These are phyloP conservation scores for Leccinum subrobustum DNA, from an alignment of 1,284 basidiomycete genomes.

Conservation along the genomic window DNA sequence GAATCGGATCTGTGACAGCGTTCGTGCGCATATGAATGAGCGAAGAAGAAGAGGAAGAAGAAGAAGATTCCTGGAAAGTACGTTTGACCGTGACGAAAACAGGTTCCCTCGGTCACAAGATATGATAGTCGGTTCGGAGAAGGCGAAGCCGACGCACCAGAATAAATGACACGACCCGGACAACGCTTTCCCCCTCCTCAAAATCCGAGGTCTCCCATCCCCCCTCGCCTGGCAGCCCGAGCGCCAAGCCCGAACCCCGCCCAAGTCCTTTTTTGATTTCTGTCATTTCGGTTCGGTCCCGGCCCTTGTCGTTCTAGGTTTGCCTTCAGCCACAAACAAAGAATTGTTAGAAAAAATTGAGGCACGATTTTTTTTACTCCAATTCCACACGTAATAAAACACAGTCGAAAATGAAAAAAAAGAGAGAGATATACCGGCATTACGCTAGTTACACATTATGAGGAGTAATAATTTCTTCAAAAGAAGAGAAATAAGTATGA, in stretches of 20 bases:
- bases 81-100: too few relatives aligned
- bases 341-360: not conserved
- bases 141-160: too few relatives aligned
- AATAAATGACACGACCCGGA: too few relatives aligned
- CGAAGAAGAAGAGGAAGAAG: too few relatives aligned
- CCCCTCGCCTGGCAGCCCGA: too few relatives aligned
- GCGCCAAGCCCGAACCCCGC: not conserved
- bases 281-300: not conserved
- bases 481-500: conserved; percentile 3
- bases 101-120: too few relatives aligned
- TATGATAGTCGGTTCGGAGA: too few relatives aligned
- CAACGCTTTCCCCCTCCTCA: too few relatives aligned
- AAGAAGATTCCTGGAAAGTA: too few relatives aligned
- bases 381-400: not conserved
- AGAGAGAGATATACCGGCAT: conserved; percentile 8
- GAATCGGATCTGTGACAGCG: too few relatives aligned
- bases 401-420: not conserved
- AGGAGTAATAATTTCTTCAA: conserved; percentile 5
- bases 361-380: not conserved
- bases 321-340: not conserved
- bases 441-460: conserved; percentile 24
- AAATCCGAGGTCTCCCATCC: too few relatives aligned
- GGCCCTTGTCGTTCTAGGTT: not conserved
- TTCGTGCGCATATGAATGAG: too few relatives aligned
- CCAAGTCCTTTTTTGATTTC: not conserved